Evolutionary conservation across 371 early-diverging fungal species (phyloP).

Genomic region (Mortierella sp.): DNA sequence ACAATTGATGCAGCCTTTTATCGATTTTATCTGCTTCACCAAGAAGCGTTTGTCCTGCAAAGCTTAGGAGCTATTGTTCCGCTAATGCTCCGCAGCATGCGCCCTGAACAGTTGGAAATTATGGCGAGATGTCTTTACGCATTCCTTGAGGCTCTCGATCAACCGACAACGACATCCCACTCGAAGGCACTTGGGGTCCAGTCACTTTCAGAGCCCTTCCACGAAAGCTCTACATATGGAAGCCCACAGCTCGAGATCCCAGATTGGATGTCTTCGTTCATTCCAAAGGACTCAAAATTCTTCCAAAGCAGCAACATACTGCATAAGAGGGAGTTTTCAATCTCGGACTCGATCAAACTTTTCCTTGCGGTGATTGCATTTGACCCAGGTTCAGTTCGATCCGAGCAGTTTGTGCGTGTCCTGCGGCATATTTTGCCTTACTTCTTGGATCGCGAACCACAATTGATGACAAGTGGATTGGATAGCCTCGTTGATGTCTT

Average conservation of each 20-base stretch:
- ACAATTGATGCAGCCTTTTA: slow-evolving; percentile 72
- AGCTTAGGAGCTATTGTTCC: slow-evolving; percentile 75
- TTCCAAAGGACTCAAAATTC: slow-evolving; percentile 43
- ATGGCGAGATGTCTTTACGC: slow-evolving; percentile 27
- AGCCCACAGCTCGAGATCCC: slow-evolving; percentile 40
- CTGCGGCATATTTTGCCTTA: slow-evolving; percentile 62
- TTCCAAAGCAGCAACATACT: slow-evolving; percentile 40
- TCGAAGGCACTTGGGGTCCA: slow-evolving; percentile 35
- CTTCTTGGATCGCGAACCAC: slow-evolving; percentile 56
- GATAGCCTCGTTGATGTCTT: slow-evolving; percentile 69
- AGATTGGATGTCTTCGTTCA: slow-evolving; percentile 35
- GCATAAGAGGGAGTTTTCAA: slow-evolving; percentile 60
- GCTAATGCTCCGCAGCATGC: slow-evolving; percentile 61
- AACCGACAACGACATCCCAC: slow-evolving; percentile 29
- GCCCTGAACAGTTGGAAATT: slow-evolving; percentile 16
- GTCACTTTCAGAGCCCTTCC: slow-evolving; percentile 29
- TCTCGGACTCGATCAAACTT: slow-evolving; percentile 70
- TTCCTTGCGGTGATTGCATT: slow-evolving; percentile 77
- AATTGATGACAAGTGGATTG: slow-evolving; percentile 66
- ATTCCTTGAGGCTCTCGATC: slow-evolving; percentile 47
- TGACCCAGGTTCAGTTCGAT: slow-evolving; percentile 73
- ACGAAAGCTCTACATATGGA: slow-evolving; percentile 29
- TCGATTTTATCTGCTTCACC: slow-evolving; percentile 74
- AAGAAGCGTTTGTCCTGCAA: slow-evolving; percentile 78
- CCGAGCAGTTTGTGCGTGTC: slow-evolving; percentile 75